Evolutionary conservation across 1,139 yeast genomes (phyloP).

Genomic region (Wickerhamomyces sp.): DNA sequence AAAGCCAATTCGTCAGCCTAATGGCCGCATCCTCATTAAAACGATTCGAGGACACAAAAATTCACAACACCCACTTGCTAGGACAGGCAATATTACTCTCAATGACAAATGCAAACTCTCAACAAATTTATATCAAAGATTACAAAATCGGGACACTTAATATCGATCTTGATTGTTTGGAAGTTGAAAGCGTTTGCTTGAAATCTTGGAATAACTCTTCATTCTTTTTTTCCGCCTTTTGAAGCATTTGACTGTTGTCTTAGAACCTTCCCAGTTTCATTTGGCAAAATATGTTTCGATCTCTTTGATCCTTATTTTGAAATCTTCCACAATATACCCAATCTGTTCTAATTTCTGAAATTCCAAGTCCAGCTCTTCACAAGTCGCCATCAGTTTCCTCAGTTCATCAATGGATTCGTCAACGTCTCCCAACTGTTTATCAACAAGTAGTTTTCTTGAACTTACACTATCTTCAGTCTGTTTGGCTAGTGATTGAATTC

Average conservation of each 20-base stretch:
- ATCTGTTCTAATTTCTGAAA: conserved; percentile 68
- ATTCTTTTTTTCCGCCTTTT: background rate
- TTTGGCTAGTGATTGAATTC: conserved; percentile 35
- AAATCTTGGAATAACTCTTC: background rate
- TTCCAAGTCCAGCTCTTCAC: conserved; percentile 55
- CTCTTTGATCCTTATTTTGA: conserved; percentile 28
- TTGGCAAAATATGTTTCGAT: conserved; percentile 17
- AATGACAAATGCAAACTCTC: too few relatives aligned
- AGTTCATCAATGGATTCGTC: conserved; percentile 41
- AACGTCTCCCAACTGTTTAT: conserved; percentile 32
- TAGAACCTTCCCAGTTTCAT: too few relatives aligned
- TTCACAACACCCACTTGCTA: too few relatives aligned
- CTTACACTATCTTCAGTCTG: conserved; percentile 32
- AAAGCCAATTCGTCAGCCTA: too few relatives aligned
- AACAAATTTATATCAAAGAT: too few relatives aligned
- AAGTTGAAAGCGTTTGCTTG: too few relatives aligned
- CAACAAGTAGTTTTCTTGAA: conserved; percentile 24
- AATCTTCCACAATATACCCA: conserved; percentile 40
- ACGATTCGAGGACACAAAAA: too few relatives aligned
- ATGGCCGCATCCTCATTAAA: too few relatives aligned
- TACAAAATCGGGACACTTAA: too few relatives aligned
- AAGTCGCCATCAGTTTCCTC: conserved; percentile 38
- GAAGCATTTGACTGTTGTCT: too few relatives aligned
- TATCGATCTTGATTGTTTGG: too few relatives aligned
- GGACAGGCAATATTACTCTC: too few relatives aligned